Evolutionary conservation across 805 yeast species (phyloP).

Genomic region (Candida morakotiae): DNA sequence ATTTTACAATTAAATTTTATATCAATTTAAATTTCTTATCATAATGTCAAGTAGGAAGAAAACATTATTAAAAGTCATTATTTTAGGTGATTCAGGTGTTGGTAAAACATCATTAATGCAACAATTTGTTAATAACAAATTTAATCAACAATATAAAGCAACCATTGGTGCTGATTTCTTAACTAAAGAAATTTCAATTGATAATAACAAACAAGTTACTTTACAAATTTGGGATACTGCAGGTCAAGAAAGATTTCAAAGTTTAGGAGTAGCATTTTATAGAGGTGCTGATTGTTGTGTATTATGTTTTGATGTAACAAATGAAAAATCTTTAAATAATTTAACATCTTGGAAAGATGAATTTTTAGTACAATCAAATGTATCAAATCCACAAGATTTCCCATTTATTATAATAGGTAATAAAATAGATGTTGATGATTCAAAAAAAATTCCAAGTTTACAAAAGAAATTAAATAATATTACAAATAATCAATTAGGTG

Average conservation of each 20-base stretch:
- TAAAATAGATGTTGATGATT: slow-evolving; percentile 91
- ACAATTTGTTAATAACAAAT: slow-evolving; percentile 92
- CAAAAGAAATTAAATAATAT: slow-evolving; percentile 48
- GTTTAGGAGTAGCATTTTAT: slow-evolving; percentile 94
- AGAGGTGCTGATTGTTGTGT: slow-evolving; percentile 99
- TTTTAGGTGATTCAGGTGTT: slow-evolving; percentile 95
- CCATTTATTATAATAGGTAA: slow-evolving; percentile 95
- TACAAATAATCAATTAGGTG: slow-evolving; percentile 49
- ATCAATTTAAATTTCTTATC: too few species aligned
- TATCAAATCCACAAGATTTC: slow-evolving; percentile 88
- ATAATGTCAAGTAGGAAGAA: slow-evolving; percentile 63
- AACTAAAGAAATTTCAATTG: slow-evolving; percentile 84
- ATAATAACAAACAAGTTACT: slow-evolving; percentile 69
- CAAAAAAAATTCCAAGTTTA: slow-evolving; percentile 66
- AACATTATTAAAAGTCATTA: slow-evolving; percentile 79
- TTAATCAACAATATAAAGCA: slow-evolving; percentile 93
- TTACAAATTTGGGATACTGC: slow-evolving; percentile 98
- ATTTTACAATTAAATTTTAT: too few species aligned
- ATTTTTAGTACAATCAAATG: slow-evolving; percentile 89
- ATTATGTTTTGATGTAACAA: slow-evolving; percentile 91
- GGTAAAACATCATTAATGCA: slow-evolving; percentile 98
- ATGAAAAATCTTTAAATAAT: slow-evolving; percentile 87
- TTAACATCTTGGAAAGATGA: slow-evolving; percentile 93
- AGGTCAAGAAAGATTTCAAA: slow-evolving; percentile 96
- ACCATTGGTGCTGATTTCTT: slow-evolving; percentile 97